phyloP scores from a whole-genome alignment of 192 early-diverging fungal species.

The Podila clonocystis region DNA sequence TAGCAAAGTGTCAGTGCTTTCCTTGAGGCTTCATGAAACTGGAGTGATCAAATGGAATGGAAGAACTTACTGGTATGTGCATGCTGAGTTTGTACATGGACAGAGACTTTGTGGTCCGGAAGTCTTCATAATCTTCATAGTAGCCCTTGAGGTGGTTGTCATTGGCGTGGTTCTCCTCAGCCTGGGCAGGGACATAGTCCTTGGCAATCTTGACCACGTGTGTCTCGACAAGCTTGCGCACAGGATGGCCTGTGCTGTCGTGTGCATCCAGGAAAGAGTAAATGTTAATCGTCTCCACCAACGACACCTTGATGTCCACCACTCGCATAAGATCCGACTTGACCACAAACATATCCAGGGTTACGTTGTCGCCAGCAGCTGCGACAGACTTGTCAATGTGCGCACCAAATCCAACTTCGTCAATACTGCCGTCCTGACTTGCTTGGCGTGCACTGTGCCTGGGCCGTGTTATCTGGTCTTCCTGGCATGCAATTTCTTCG shows the following conservation, averaged over 20 bases:
- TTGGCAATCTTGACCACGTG: constrained; percentile 45
- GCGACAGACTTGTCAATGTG: constrained; percentile 48
- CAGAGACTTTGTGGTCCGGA: constrained; percentile 34
- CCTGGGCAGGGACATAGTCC: constrained; percentile 42
- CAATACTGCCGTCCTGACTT: constrained; percentile 14
- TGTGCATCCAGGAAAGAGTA: constrained; percentile 26
- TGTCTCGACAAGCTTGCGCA: constrained; percentile 22
- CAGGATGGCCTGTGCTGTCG: background rate
- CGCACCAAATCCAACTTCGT: constrained; percentile 47
- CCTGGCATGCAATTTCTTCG: background rate
- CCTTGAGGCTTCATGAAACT: too few species aligned
- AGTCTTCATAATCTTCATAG: constrained; percentile 46
- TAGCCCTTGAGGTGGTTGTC: constrained; percentile 46
- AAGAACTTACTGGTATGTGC: constrained; percentile 37
- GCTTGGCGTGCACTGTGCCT: background rate
- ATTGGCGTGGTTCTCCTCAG: constrained; percentile 46
- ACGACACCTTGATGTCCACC: constrained; percentile 45
- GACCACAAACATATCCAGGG: constrained; percentile 46
- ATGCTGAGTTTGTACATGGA: constrained; percentile 46
- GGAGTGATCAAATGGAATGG: background rate
- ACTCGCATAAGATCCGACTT: constrained; percentile 49
- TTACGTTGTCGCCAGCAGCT: constrained; percentile 33
- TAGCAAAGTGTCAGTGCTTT: background rate
- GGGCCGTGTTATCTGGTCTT: background rate
- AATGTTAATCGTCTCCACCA: constrained; percentile 38